Evolutionary conservation across 768 basidiomycete species (phyloP).

Genomic region (Hortiboletus flavorubellus): DNA sequence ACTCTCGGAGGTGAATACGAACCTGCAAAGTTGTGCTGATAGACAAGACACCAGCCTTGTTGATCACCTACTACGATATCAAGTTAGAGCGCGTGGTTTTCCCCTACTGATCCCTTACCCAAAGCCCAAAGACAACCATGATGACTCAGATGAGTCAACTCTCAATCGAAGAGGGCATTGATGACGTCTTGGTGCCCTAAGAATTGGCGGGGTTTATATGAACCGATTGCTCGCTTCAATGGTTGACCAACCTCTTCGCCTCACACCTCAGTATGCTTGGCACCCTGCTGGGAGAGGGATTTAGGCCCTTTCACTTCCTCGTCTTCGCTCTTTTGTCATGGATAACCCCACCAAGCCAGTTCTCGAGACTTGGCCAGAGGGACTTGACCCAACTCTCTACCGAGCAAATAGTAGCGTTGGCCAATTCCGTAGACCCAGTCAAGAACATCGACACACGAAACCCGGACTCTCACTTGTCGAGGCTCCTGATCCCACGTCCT

Average conservation of each 20-base stretch:
- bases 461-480: slow-evolving; percentile 71
- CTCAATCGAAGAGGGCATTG: no score
- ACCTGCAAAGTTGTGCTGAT: slow-evolving; percentile 92
- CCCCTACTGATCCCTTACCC: slow-evolving; percentile 48
- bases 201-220: no score
- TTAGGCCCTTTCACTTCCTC: slow-evolving; percentile 1
- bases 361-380: slow-evolving; percentile 35
- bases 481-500: slow-evolving; percentile 81
- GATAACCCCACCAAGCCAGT: slow-evolving; percentile 26
- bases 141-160: not conserved
- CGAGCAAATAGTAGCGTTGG: slow-evolving; percentile 48
- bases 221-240: no score
- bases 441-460: slow-evolving; percentile 65
- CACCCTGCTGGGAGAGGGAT: slow-evolving; percentile 13
- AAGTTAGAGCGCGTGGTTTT: slow-evolving; percentile 1
- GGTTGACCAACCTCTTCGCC: no score
- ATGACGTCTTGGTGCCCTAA: no score
- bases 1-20: slow-evolving; percentile 15
- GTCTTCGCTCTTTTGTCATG: slow-evolving; percentile 18
- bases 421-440: slow-evolving; percentile 56
- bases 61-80: slow-evolving; percentile 77
- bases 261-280: not conserved
- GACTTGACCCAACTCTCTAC: slow-evolving; percentile 44
- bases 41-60: slow-evolving; percentile 96
- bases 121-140: slow-evolving; percentile 81